A percentile compares a stretch with the other conserved stretches of the same genome.
Conservation (phyloP, 2,329 filamentous ascomycete genomes). For the Aspergillus sp. region DNA sequence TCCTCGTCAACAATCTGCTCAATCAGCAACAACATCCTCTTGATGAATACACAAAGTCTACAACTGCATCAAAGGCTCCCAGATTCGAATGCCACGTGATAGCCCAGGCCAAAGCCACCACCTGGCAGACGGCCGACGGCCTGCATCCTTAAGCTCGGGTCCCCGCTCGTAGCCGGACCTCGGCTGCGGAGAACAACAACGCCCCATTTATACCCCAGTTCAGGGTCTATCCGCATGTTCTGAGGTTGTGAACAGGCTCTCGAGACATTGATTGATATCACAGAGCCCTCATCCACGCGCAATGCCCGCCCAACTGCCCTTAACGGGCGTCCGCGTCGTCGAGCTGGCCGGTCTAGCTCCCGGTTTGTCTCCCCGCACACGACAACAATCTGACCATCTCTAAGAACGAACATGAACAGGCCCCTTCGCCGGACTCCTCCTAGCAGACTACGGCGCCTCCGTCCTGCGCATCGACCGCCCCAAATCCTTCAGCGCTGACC, state of each 20-base stretch:
- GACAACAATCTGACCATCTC: background rate
- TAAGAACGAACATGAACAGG: slow-evolving; percentile 53
- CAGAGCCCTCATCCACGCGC: background rate
- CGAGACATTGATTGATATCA: background rate
- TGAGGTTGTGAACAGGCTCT: background rate
- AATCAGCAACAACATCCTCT: no score
- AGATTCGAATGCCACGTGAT: background rate
- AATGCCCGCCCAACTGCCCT: slow-evolving; percentile 54
- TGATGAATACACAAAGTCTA: no score
- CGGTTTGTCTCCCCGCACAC: slow-evolving; percentile 47
- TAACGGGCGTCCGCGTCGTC: slow-evolving; percentile 65
- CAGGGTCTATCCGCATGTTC: background rate
- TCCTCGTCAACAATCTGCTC: no score
- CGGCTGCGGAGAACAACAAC: slow-evolving; percentile 22
- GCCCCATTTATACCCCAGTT: background rate
- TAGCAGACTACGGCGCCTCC: slow-evolving; percentile 85
- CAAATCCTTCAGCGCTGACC: slow-evolving; percentile 64
- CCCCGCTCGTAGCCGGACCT: slow-evolving; percentile 32
- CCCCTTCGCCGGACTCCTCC: slow-evolving; percentile 84
- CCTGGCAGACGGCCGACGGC: background rate
- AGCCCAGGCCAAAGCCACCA: background rate
- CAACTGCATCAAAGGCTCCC: no score
- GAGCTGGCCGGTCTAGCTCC: slow-evolving; percentile 71
- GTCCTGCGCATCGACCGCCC: slow-evolving; percentile 82
- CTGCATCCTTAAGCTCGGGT: background rate